phyloP scores from a whole-genome alignment of 371 early-diverging fungal species.

The Rhizopus arrhizus region DNA sequence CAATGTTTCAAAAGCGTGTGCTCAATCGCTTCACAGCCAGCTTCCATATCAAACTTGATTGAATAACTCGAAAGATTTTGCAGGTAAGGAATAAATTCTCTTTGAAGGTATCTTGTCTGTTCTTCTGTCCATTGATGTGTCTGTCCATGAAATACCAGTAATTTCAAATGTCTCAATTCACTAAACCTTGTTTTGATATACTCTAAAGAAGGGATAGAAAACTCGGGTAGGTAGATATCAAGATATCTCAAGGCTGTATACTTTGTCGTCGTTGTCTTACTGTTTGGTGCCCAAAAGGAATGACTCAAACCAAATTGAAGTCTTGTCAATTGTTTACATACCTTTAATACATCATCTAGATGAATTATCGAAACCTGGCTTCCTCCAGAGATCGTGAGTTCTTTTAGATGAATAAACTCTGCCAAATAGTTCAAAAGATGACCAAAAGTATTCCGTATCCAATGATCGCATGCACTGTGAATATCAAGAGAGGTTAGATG shows the following conservation, averaged over 20 bases:
- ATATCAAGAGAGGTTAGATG: slow-evolving; percentile 1
- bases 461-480: slow-evolving; percentile 11
- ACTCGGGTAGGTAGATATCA: background rate
- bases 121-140: background rate
- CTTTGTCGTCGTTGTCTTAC: too few relatives aligned
- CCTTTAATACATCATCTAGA: background rate
- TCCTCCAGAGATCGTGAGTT: slow-evolving; percentile 11
- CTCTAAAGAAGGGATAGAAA: background rate
- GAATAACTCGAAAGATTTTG: background rate
- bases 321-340: background rate
- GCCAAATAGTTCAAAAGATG: background rate
- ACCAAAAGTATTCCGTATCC: slow-evolving; percentile 6
- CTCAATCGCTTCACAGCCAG: background rate
- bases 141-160: background rate
- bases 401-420: slow-evolving; percentile 7
- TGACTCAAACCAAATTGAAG: background rate
- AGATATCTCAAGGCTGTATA: background rate
- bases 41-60: background rate
- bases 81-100: background rate
- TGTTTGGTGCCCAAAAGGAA: background rate
- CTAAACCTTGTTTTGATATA: background rate
- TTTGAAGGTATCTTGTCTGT: background rate
- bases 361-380: background rate
- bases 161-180: background rate
- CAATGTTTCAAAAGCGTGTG: background rate